phyloP scores from a whole-genome alignment of 1,284 basidiomycete genomes.

The Puccinia novopanici region DNA sequence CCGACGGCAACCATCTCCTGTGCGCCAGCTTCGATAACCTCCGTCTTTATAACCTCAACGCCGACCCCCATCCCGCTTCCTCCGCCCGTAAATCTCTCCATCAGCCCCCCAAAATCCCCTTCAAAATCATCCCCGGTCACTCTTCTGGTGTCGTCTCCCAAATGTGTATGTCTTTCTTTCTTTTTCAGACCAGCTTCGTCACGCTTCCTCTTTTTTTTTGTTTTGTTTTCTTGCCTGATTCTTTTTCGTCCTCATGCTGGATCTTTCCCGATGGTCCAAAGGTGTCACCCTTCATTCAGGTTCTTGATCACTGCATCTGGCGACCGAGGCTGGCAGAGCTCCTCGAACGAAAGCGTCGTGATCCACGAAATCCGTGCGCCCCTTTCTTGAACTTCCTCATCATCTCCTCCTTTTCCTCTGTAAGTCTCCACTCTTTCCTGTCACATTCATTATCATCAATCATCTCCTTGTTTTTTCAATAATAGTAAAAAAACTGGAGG shows the following conservation, averaged over 20 bases:
- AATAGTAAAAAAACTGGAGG: background rate
- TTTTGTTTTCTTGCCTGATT: background rate
- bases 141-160: slow-evolving; percentile 89
- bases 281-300: slow-evolving; percentile 80
- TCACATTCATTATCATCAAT: background rate
- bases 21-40: slow-evolving; percentile 92
- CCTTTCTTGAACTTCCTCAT: background rate
- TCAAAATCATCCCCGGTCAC: slow-evolving; percentile 95
- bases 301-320: slow-evolving; percentile 91
- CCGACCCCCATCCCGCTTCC: background rate
- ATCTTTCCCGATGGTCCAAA: slow-evolving; percentile 57
- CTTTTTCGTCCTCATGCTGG: background rate
- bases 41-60: slow-evolving; percentile 80
- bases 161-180: slow-evolving; percentile 68
- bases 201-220: background rate
- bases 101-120: slow-evolving; percentile 70
- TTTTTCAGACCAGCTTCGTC: slow-evolving; percentile 19
- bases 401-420: background rate
- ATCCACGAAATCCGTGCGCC: slow-evolving; percentile 77
- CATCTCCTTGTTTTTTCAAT: background rate
- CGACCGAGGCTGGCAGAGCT: slow-evolving; percentile 90
- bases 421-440: background rate
- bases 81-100: slow-evolving; percentile 65
- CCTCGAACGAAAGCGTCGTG: slow-evolving; percentile 81
- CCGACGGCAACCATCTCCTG: slow-evolving; percentile 73